These are phyloP conservation scores for Sugiyamaella smithiae DNA, from an alignment of 805 yeast species.

Conservation along the genomic window DNA sequence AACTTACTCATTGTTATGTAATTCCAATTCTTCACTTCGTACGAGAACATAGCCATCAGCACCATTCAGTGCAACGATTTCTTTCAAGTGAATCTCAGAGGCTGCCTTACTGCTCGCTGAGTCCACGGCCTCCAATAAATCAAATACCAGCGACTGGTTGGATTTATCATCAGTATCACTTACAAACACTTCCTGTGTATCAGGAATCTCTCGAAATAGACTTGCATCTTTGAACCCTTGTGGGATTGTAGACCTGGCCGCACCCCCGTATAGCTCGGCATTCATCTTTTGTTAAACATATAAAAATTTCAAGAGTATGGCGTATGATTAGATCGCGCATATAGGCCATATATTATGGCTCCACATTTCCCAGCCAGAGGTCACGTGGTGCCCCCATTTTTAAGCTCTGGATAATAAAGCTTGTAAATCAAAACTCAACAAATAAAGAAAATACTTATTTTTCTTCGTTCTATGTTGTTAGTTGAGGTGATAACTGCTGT, in stretches of 20 bases:
- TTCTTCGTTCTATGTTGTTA: too few relatives aligned
- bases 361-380: too few relatives aligned
- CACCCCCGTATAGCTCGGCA: conserved; percentile 73
- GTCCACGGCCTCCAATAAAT: conserved; percentile 41
- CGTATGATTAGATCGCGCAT: too few relatives aligned
- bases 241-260: conserved; percentile 61
- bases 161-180: conserved; percentile 33
- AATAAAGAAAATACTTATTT: too few relatives aligned
- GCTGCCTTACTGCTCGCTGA: conserved; percentile 20
- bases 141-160: conserved; percentile 39
- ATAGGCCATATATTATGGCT: too few relatives aligned
- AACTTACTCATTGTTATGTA: not conserved
- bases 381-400: too few relatives aligned
- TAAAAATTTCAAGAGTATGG: too few relatives aligned
- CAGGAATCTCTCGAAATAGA: conserved; percentile 77
- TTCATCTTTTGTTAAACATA: not conserved
- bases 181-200: conserved; percentile 88
- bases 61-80: conserved; percentile 29
- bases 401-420: too few relatives aligned
- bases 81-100: conserved; percentile 27
- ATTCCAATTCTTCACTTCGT: not conserved
- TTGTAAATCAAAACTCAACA: too few relatives aligned
- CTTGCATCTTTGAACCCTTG: conserved; percentile 70
- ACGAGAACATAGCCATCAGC: not conserved
- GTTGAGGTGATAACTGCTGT: too few relatives aligned